Base-by-base conservation (phyloP, 1,284 basidiomycete genomes). In the Apiotrichum gracile region DNA sequence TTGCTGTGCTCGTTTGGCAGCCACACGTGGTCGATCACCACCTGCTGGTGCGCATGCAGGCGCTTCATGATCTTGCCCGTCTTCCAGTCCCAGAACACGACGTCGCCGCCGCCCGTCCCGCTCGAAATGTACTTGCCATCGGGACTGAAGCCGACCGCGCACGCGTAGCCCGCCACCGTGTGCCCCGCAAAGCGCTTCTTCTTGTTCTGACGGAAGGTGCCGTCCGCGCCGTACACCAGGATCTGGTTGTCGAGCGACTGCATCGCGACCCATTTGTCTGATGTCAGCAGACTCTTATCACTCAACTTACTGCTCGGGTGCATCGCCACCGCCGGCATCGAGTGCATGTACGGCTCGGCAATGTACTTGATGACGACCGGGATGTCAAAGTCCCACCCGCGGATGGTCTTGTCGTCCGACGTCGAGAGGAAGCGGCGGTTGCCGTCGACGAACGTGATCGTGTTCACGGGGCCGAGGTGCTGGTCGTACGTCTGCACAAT, bases 51-150 rank as follows among this genome's bases (percentile, higher is more conserved):
- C 7, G 89, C 89, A 55, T 85, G 83, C 54, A 98, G 76, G 42
- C 91, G 79, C 60, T 90, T 93, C 74, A 91, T 87, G 71, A 98
- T 89, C 60, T 88, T 84, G 4, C 91, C 88, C n/a, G 85, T 91
- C 78, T 97, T 98, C 91, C 91, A 98, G 76, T 98, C 96, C 96
- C 94, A 99, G 75, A 97, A 96, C 16, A 97, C 89, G 41, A 99
- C 80, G 72, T 96, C 92, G 2, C 96, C 96, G 58, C 87, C 85
- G 4, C 89, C 88, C 66, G 97, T 94, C 27, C 96, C 96, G 50
- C 90, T 93, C 65, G 89, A 93, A 65, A 99, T 86, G 85, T 91
- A 77, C 73, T 91, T 90, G 17, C 96, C 96, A 69, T 99, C 96
- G 0, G 96, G 93, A 22, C 91, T 96, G 76, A 98, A 98, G 24